Base-by-base conservation (phyloP, 306 rosid species). In the Parietaria judaica region DNA sequence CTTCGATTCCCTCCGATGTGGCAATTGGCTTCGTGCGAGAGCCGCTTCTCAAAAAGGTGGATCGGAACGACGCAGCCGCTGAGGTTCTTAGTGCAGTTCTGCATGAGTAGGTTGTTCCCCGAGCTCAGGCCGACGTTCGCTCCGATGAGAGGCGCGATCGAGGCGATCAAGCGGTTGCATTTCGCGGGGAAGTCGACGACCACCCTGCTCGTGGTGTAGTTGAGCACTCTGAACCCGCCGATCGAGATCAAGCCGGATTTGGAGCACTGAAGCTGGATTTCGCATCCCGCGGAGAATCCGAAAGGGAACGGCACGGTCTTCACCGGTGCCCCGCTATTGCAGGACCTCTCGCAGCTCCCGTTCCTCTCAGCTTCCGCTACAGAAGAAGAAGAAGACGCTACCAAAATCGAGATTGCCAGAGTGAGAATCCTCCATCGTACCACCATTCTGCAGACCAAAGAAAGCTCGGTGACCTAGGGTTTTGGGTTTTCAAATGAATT, bases 51-150 rank as follows among this genome's bases (percentile, higher is more conserved):
- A 4, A 71, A 14, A 16, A 82, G 70, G 45, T 57, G 74, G 2
- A 77, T 70, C 8, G 76, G 68, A 44, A 84, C 55, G 38, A 59
- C 43, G 64, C 96, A 92, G 69, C 78, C 73, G 6, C 63, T 70
- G 0, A 36, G 50, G 1, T 53, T 3, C 0, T 23, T 1, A 4
- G 2, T n/a, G 51, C 99, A 92, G 59, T 69, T 58, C 51, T 72
- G 74, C 38, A 92, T 71, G 9, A 90, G 82, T 8, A 92, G 81
- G 51, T 75, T 80, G 53, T 88, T 92, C 52, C 67, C 70, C 39
- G 6, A 6, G 1, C 79, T 70, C 11, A 87, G 90, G 11, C 74
- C 69, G 55, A 67, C 86, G 64, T 80, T 72, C 1, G 0, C 0
- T 7, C 61, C 5, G 75, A 82, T 85, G 7, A 92, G 86, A 3